Percentiles rank a stretch among this genome's conserved stretches.
Evolutionary conservation across 345 rosid species (phyloP).

Genomic region (Camelina neglecta): DNA sequence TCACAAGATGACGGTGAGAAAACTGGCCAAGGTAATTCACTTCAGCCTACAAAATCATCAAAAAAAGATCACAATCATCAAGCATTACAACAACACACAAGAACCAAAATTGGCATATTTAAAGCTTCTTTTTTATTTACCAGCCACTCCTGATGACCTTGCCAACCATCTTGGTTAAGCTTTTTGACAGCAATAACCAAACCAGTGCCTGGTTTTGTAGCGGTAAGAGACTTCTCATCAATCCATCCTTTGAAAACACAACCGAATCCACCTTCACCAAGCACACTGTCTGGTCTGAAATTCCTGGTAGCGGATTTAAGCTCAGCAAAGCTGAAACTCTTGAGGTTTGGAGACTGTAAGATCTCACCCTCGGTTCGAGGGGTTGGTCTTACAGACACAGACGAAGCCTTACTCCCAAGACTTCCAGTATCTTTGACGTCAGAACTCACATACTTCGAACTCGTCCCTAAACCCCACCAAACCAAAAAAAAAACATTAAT

Average conservation of each 20-base stretch:
- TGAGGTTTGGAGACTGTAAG: conserved; percentile 65
- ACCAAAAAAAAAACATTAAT: not conserved
- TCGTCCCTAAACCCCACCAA: conserved; percentile 44
- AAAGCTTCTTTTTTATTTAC: conserved; percentile 36
- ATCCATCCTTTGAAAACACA: conserved; percentile 87
- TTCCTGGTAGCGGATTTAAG: conserved; percentile 74
- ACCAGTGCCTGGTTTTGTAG: conserved; percentile 79
- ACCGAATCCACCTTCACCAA: conserved; percentile 89
- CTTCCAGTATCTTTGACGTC: conserved; percentile 46
- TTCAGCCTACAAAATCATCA: conserved; percentile 71
- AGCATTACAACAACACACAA: conserved; percentile 3
- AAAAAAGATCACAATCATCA: conserved; percentile 24
- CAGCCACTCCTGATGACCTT: conserved; percentile 86
- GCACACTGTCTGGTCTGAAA: conserved; percentile 77
- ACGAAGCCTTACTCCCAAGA: conserved; percentile 50
- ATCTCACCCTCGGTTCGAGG: conserved; percentile 78
- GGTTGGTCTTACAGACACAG: conserved; percentile 52
- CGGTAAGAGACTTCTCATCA: conserved; percentile 64
- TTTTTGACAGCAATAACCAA: conserved; percentile 74
- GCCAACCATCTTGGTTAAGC: conserved; percentile 73
- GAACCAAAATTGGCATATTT: not conserved
- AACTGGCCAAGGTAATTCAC: conserved; percentile 94
- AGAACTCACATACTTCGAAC: conserved; percentile 40
- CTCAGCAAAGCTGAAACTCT: conserved; percentile 60
- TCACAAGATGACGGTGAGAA: conserved; percentile 90